These are phyloP conservation scores for Penicillium turbatum DNA, from an alignment of 495 filamentous ascomycete genomes.

Conservation along the genomic window DNA sequence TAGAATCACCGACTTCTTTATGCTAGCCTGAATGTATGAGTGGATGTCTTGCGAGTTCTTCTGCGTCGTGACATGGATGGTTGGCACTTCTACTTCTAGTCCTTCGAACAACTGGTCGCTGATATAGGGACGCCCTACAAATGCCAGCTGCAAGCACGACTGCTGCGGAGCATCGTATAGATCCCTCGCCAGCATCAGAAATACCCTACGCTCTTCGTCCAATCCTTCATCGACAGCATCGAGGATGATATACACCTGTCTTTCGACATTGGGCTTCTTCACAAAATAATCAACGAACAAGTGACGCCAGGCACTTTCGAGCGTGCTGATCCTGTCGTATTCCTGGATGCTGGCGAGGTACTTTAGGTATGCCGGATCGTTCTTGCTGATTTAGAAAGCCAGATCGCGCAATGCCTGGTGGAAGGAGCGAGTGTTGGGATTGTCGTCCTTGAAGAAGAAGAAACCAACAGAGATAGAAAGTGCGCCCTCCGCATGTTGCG, in stretches of 20 bases:
- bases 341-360: constrained; percentile 16
- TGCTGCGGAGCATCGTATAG: constrained; percentile 5
- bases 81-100: constrained; percentile 20
- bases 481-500: too few species aligned
- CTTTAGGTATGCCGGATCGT: constrained; percentile 27
- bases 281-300: constrained; percentile 29
- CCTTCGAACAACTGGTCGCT: constrained; percentile 20
- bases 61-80: constrained; percentile 27
- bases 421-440: constrained; percentile 21
- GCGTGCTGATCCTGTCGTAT: constrained; percentile 22
- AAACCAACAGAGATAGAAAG: constrained; percentile 28
- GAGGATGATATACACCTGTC: constrained; percentile 26
- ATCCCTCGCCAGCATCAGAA: constrained; percentile 20
- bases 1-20: constrained; percentile 23
- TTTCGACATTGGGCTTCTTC: constrained; percentile 9
- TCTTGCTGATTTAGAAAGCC: constrained; percentile 28
- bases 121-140: constrained; percentile 31
- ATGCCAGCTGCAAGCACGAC: constrained; percentile 18
- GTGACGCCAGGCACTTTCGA: constrained; percentile 28
- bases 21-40: constrained; percentile 26
- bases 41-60: constrained; percentile 32
- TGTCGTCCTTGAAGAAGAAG: constrained; percentile 33
- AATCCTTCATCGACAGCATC: constrained; percentile 36
- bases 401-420: constrained; percentile 25
- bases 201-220: constrained; percentile 18